A percentile compares a stretch with the other conserved stretches of the same genome.
Conservation (phyloP, 345 rosid genomes). For the Iberis pinnata region DNA sequence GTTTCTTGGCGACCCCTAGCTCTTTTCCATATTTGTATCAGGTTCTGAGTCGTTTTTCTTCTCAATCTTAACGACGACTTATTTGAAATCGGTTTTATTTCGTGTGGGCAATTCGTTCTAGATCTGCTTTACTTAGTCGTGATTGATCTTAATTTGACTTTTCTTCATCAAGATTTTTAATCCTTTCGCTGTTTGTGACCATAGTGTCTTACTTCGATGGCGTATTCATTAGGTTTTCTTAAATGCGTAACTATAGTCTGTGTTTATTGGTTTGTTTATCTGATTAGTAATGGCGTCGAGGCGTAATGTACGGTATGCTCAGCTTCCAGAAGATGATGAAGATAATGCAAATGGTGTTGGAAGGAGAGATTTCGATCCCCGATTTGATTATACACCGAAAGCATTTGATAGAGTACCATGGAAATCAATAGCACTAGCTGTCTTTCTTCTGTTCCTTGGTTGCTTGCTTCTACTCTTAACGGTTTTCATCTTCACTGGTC, state of each 20-base stretch:
- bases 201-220: no score
- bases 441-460: conserved; percentile 62
- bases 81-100: background rate
- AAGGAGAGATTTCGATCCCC: conserved; percentile 44
- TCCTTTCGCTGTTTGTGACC: no score
- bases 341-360: conserved; percentile 28
- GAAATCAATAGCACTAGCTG: conserved; percentile 72
- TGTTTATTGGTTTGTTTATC: background rate
- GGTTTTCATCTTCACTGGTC: conserved; percentile 66
- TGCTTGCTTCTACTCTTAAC: conserved; percentile 62
- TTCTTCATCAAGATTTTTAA: no score
- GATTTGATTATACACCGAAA: conserved; percentile 64
- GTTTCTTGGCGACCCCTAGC: no score
- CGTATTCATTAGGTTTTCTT: background rate
- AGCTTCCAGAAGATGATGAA: conserved; percentile 53
- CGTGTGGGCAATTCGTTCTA: background rate
- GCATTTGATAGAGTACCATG: conserved; percentile 63
- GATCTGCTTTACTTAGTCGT: conserved; percentile 7
- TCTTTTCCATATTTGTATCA: conserved; percentile 4
- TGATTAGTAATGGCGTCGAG: conserved; percentile 49
- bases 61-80: background rate
- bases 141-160: background rate
- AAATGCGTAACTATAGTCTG: background rate
- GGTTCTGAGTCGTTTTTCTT: background rate
- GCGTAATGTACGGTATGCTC: conserved; percentile 43